Base-by-base conservation (phyloP, 2,329 filamentous ascomycete species). In the Cercospora canescens region DNA sequence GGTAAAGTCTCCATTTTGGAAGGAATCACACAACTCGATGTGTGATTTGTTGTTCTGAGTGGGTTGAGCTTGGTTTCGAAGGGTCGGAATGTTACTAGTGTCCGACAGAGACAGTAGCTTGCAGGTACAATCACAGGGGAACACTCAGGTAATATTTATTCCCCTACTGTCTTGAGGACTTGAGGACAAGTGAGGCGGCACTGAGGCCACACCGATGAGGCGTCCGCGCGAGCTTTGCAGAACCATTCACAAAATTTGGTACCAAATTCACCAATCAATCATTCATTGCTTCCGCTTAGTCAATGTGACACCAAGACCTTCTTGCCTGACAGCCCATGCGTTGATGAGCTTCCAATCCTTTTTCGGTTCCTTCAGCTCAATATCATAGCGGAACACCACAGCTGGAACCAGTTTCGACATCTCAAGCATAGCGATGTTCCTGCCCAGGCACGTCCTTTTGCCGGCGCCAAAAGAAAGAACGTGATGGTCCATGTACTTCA, bases 401-500 rank as follows among this genome's bases (percentile, higher is more conserved):
- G 65, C 69, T 0, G 67, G 69, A 18, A 69, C 66, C 18, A 71
- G 34, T 48, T 71, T 69, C 18, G 63, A 60, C 63, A 71, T 60
- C 45, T 71, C 67, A 35, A 69, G 56, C 63, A 68, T 66, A 16
- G 65, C 64, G 24, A 70, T 69, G 26, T 70, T 69, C 39, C 63
- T 30, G 8, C 67, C 67, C 4, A 71, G 26, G 59, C 69, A 69
- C 21, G 67, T 68, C 16, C 69, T 30, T 24, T 64, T 69, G 16
- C 67, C 69, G n/a, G 67, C 67, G 1, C 67, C 69, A 55, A 70
- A 70, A 14, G 67, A 41, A 18, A 87, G 82, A 60, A 90, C 88
- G 65, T 90, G 87, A 50, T 85, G 85, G 63, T 90, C 81, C 21
- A 90, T 88, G 63, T 89, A 90, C 2, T 83, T 85, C 28, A 89